These are phyloP conservation scores for Exophiala lecanii-corni DNA, from an alignment of 2,329 filamentous ascomycete genomes.

Conservation along the genomic window DNA sequence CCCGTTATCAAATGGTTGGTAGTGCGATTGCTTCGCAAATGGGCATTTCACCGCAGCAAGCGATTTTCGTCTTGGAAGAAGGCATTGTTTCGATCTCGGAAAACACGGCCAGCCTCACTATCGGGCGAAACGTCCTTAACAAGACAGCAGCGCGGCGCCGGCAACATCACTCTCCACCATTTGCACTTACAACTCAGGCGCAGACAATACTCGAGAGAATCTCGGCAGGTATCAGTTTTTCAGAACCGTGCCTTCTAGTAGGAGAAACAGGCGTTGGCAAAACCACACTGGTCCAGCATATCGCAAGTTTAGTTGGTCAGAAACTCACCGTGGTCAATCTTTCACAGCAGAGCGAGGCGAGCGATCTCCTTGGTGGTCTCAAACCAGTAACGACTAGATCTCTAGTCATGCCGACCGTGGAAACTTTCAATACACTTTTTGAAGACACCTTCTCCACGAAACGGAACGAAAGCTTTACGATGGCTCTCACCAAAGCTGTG, in stretches of 20 bases:
- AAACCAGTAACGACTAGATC: constrained; percentile 91
- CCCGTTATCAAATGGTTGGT: constrained; percentile 57
- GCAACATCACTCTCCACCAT: constrained; percentile 43
- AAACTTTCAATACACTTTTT: constrained; percentile 90
- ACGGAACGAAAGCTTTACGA: constrained; percentile 82
- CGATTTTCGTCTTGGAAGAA: constrained; percentile 67
- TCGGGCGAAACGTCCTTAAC: constrained; percentile 62
- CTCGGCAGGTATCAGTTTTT: constrained; percentile 71
- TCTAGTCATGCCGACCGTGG: constrained; percentile 81
- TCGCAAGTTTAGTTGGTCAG: constrained; percentile 77
- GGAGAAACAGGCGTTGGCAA: constrained; percentile 98
- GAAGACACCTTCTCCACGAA: constrained; percentile 78
- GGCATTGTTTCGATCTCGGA: constrained; percentile 67
- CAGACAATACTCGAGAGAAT: constrained; percentile 84
- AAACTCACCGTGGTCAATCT: constrained; percentile 90
- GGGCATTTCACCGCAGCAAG: constrained; percentile 76
- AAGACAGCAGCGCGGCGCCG: constrained; percentile 44
- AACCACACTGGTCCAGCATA: constrained; percentile 89
- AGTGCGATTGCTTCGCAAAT: constrained; percentile 77
- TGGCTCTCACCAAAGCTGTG: constrained; percentile 73
- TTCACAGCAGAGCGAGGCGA: constrained; percentile 94
- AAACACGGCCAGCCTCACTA: constrained; percentile 54
- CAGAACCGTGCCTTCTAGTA: constrained; percentile 90
- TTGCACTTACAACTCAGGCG: constrained; percentile 84
- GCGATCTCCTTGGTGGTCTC: constrained; percentile 92